Evolutionary conservation across 768 basidiomycete species (phyloP), one percentile per base, ranked within the genome.

Genomic region (Lentinula guzmanii): DNA sequence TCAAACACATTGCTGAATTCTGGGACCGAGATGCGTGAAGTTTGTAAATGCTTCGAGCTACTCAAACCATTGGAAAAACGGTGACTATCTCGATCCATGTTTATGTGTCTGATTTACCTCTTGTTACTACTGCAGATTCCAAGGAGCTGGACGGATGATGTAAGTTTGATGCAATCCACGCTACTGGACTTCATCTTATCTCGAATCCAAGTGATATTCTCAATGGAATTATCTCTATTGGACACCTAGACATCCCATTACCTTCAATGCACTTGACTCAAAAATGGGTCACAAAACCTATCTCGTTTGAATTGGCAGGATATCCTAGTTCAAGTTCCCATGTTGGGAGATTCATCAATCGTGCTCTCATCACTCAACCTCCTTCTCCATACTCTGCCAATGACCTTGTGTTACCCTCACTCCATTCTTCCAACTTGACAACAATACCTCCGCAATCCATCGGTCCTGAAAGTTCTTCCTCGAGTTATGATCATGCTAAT

Each of bases 61-160:
- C 8, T 39, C 24, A 37, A 16, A 8, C 16, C 41, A 39, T 39
- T 4, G 16, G 52, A 37, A 21, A 4, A 31, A 24, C 10, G 51
- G 41, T 28, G 15, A 59, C 8, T 10, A 31, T n/a, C n/a, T 56
- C 4, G 7, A 15, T 9, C n/a, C 18, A 46, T 35, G 8, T 58
- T 10, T 9, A 34, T 13, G 35, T 6, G 15, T 13, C 18, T 16
- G 9, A 7, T 3, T 35, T 4, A 11, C 3, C n/a, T 50, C 5
- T 45, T 41, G 28, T n/a, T 4, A 2, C 31, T n/a, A 18, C 42
- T 18, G 42, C 41, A 82, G 81, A 54, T 83, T 75, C 77, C 79
- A 80, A 53, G 72, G 76, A 0, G 71, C 79, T 3, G 82, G 82
- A 16, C 72, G 80, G 52, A 65, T 83, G 42, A 79, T 80, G 81